Conservation (phyloP, 164 flowering plant genomes). For the Macadamia tetraphylla region DNA sequence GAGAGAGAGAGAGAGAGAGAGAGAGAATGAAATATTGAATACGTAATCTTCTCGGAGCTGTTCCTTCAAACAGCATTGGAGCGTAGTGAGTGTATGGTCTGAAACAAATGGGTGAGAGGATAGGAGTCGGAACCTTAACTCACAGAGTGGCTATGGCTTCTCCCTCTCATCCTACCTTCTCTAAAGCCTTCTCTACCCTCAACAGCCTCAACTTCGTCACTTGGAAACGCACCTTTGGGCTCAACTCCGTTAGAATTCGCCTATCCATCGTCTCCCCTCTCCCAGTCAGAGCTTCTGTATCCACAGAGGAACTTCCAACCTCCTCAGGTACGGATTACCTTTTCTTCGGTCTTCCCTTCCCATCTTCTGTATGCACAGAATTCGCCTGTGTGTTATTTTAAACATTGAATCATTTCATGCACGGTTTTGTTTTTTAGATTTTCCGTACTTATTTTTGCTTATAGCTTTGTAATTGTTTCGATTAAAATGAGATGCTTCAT, state of each 20-base stretch:
- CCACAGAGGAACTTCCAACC: conserved; percentile 18
- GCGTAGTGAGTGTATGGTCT: conserved; percentile 35
- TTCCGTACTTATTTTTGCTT: too few relatives aligned
- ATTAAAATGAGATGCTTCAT: too few relatives aligned
- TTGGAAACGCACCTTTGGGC: conserved; percentile 3
- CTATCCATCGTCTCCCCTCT: conserved; percentile 12
- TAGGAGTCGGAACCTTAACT: conserved; percentile 22
- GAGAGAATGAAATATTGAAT: neutral
- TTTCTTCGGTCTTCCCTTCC: neutral
- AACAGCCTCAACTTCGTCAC: conserved; percentile 15
- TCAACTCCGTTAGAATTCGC: conserved; percentile 13
- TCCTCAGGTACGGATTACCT: conserved; percentile 21
- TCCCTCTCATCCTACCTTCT: conserved; percentile 14
- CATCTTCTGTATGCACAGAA: neutral
- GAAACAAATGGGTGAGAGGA: conserved; percentile 35
- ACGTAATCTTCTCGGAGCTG: neutral
- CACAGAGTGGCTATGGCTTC: conserved; percentile 18
- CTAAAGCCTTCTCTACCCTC: conserved; percentile 17
- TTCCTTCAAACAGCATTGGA: neutral
- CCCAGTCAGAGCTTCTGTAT: conserved; percentile 28
- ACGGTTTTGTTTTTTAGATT: too few relatives aligned
- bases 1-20: too few relatives aligned
- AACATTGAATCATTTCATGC: too few relatives aligned
- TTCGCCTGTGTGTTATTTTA: too few relatives aligned
- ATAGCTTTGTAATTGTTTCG: too few relatives aligned